Evolutionary conservation across 495 filamentous ascomycete genomes (phyloP).

Genomic region (Aspergillus nanangensis): DNA sequence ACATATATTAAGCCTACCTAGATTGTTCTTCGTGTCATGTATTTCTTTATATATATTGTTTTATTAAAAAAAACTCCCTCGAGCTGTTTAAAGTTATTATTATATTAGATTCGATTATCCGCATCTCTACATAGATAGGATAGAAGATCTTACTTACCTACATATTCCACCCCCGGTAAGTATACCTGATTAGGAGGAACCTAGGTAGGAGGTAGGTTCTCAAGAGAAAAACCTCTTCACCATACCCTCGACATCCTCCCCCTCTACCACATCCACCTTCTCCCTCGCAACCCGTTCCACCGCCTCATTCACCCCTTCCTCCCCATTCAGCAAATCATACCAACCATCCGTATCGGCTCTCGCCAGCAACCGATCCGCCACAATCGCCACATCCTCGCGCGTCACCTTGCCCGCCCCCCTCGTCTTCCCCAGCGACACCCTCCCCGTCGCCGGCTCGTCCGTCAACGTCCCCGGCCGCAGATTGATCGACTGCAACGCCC

Average conservation of each 20-base stretch:
- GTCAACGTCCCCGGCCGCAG: slow-evolving; percentile 66
- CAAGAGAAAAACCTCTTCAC: slow-evolving; percentile 33
- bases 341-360: slow-evolving; percentile 54
- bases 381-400: slow-evolving; percentile 65
- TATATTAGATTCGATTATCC: too few species aligned
- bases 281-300: slow-evolving; percentile 61
- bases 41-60: too few species aligned
- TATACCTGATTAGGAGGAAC: background rate
- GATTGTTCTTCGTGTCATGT: background rate
- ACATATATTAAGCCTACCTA: background rate
- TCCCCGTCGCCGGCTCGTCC: slow-evolving; percentile 52
- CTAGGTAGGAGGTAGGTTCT: slow-evolving; percentile 1
- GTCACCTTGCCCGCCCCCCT: slow-evolving; percentile 50
- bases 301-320: slow-evolving; percentile 55
- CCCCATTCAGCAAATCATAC: slow-evolving; percentile 57
- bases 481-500: slow-evolving; percentile 57
- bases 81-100: too few species aligned
- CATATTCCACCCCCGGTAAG: background rate
- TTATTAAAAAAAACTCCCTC: too few species aligned
- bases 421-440: slow-evolving; percentile 62
- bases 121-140: too few species aligned
- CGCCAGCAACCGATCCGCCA: slow-evolving; percentile 62
- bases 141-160: background rate
- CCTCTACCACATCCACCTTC: slow-evolving; percentile 60
- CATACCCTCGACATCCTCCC: slow-evolving; percentile 56